phyloP scores from a whole-genome alignment of 208 protist species.

The Wallacemonas rigidus region DNA sequence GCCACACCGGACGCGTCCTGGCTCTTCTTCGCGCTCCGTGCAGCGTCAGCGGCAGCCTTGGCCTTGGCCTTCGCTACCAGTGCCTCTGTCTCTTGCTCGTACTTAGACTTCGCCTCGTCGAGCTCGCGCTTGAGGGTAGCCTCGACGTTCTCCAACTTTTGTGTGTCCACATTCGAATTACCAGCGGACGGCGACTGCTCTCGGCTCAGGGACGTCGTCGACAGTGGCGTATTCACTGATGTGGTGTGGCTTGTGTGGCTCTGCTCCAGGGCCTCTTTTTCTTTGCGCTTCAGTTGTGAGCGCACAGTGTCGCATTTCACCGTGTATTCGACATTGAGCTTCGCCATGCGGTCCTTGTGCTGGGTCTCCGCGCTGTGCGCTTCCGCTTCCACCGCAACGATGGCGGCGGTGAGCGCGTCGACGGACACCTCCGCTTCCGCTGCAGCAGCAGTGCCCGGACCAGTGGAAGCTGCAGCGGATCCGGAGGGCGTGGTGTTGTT shows the following conservation, averaged over 20 bases:
- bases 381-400: constrained; percentile 22
- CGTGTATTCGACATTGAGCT: constrained; percentile 15
- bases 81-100: constrained; percentile 38
- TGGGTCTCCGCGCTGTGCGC: constrained; percentile 21
- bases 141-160: constrained; percentile 33
- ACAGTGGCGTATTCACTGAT: no score
- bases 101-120: constrained; percentile 27
- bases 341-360: constrained; percentile 22
- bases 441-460: no score
- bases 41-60: background rate
- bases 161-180: no score
- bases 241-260: constrained; percentile 8
- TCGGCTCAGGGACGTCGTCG: no score
- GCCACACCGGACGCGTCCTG: no score
- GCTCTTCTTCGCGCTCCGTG: constrained; percentile 4
- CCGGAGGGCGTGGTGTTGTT: no score
- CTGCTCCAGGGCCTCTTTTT: constrained; percentile 16
- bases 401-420: constrained; percentile 1
- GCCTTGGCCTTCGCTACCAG: constrained; percentile 23
- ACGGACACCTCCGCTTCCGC: background rate
- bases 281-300: constrained; percentile 21
- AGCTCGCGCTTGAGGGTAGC: constrained; percentile 30
- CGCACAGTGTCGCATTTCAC: constrained; percentile 14
- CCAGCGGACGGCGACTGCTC: no score
- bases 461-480: no score